Percentiles rank a stretch among this genome's conserved stretches.
phyloP scores from a whole-genome alignment of 805 yeast genomes.

The Lachancea quebecensis region DNA sequence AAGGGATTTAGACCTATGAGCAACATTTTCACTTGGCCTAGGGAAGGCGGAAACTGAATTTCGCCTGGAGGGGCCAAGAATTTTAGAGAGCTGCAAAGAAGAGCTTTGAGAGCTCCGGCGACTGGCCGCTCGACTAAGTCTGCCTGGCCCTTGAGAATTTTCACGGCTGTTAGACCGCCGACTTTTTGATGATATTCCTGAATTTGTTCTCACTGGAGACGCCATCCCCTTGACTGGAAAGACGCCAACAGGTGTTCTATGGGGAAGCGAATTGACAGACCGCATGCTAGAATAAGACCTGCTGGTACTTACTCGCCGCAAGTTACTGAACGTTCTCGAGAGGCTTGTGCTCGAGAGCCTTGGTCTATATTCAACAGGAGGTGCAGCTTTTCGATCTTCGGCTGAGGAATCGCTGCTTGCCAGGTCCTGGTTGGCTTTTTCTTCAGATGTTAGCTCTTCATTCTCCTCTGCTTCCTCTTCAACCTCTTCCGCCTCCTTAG shows the following conservation, averaged over 20 bases:
- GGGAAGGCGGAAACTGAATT: no score
- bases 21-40: no score
- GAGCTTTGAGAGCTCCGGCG: not conserved
- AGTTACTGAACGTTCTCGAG: conserved; percentile 1
- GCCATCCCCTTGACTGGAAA: conserved; percentile 82
- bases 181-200: not conserved
- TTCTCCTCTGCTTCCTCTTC: conserved; percentile 9
- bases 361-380: conserved; percentile 5
- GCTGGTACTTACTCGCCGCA: conserved; percentile 1
- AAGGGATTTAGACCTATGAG: not conserved
- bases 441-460: conserved; percentile 1
- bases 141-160: not conserved
- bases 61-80: not conserved
- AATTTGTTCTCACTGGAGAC: conserved; percentile 37
- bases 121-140: not conserved
- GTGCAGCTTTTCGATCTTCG: not conserved
- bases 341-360: not conserved
- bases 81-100: not conserved
- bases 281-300: not conserved
- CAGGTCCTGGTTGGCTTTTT: not conserved
- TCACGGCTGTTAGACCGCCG: no score
- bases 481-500: conserved; percentile 11
- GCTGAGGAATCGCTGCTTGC: conserved; percentile 2
- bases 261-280: conserved; percentile 3
- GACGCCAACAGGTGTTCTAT: conserved; percentile 60